A percentile compares a stretch with the other conserved stretches of the same genome.
Conservation (phyloP, 1,284 basidiomycete species). For the Agroathelia rolfsii region DNA sequence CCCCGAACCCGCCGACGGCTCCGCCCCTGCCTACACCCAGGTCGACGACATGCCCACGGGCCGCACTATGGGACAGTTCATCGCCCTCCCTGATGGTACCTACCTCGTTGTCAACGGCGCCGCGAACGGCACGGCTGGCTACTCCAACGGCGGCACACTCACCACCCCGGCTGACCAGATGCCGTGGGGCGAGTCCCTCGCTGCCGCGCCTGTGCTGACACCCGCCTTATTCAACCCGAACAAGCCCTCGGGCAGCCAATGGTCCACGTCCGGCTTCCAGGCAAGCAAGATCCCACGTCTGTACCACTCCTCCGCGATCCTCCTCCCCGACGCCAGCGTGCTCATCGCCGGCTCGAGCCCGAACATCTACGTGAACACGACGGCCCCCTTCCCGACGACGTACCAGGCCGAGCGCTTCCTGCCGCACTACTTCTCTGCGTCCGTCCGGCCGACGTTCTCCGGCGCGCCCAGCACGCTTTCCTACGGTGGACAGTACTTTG, state of each 20-base stretch:
- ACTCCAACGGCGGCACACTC: slow-evolving; percentile 41
- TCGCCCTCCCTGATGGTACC: slow-evolving; percentile 69
- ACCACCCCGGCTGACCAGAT: slow-evolving; percentile 36
- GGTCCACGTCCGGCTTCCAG: slow-evolving; percentile 59
- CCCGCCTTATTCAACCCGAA: slow-evolving; percentile 74
- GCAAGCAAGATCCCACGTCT: slow-evolving; percentile 63
- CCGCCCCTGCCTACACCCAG: slow-evolving; percentile 41
- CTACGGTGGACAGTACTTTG: slow-evolving; percentile 84
- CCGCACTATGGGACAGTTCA: slow-evolving; percentile 83
- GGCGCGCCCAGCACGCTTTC: slow-evolving; percentile 66
- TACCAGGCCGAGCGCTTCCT: slow-evolving; percentile 87
- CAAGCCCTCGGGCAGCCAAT: slow-evolving; percentile 53
- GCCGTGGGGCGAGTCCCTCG: slow-evolving; percentile 57
- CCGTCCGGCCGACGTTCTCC: slow-evolving; percentile 59
- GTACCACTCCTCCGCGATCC: slow-evolving; percentile 85
- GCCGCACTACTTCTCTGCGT: slow-evolving; percentile 71
- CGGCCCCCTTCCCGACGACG: slow-evolving; percentile 71
- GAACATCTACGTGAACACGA: slow-evolving; percentile 73
- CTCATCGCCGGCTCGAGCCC: slow-evolving; percentile 90
- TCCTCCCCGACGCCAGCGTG: slow-evolving; percentile 82
- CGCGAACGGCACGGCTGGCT: slow-evolving; percentile 68
- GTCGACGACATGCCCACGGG: slow-evolving; percentile 71
- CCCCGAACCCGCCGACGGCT: slow-evolving; percentile 67
- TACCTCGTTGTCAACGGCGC: slow-evolving; percentile 74
- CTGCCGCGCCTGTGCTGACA: slow-evolving; percentile 54